Conservation (phyloP, 371 early-diverging fungal species). For the Mortierella sp. region DNA sequence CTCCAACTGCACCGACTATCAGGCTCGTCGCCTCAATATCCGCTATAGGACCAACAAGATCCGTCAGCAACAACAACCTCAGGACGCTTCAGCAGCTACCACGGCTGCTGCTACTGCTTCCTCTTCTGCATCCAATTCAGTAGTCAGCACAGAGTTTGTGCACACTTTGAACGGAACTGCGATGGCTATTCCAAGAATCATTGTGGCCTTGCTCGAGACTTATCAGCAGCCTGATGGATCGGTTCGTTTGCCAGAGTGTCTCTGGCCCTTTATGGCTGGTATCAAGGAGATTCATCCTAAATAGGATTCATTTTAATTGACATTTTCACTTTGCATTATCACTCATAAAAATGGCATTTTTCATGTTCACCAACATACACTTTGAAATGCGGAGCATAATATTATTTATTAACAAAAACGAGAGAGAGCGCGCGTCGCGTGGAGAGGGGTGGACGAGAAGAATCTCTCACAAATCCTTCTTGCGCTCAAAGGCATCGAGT, state of each 20-base stretch:
- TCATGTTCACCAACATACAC: background rate
- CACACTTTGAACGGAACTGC: constrained; percentile 97
- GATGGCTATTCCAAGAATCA: constrained; percentile 92
- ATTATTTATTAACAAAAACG: background rate
- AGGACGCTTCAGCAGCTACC: background rate
- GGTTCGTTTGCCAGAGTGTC: constrained; percentile 76
- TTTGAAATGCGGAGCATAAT: background rate
- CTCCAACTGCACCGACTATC: constrained; percentile 94
- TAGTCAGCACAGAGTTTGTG: constrained; percentile 73
- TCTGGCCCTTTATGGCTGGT: constrained; percentile 82
- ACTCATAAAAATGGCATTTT: background rate
- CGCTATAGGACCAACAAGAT: constrained; percentile 65
- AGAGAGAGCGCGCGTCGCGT: background rate
- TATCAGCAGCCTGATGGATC: constrained; percentile 82
- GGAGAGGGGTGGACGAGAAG: too few species aligned
- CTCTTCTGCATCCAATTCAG: constrained; percentile 32
- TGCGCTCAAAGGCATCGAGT: constrained; percentile 40
- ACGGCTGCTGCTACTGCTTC: background rate
- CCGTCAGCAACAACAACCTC: constrained; percentile 9
- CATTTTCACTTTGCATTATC: background rate
- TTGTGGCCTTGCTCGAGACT: constrained; percentile 91
- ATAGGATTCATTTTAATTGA: background rate
- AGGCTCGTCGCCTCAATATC: constrained; percentile 81
- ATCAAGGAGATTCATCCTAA: constrained; percentile 53
- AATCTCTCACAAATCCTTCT: constrained; percentile 16